Conservation (phyloP, 177 flowering plant genomes). For the Vitis hybrid region DNA sequence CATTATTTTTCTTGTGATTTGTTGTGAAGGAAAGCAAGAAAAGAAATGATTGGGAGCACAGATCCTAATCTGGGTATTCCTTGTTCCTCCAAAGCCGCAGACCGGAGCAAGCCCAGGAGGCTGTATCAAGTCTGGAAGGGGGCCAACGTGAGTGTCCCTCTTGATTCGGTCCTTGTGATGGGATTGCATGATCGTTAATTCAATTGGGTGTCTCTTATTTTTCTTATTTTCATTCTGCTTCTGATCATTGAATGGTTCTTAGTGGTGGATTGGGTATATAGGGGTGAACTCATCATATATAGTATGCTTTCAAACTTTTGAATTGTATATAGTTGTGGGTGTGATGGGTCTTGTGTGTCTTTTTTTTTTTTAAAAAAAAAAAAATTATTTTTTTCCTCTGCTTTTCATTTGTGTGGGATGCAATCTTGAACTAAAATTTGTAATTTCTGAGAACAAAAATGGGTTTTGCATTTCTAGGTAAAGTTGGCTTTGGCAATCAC, state of each 20-base stretch:
- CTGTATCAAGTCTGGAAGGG: conserved; percentile 36
- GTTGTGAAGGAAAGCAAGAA: not conserved
- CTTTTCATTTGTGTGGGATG: not conserved
- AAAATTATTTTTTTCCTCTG: too few relatives aligned
- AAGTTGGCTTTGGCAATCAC: too few relatives aligned
- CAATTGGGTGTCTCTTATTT: too few relatives aligned
- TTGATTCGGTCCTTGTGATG: too few relatives aligned
- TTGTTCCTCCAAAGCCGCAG: not conserved
- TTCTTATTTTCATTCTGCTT: too few relatives aligned
- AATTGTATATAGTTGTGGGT: not conserved
- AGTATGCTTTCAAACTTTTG: too few relatives aligned
- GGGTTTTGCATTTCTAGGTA: not conserved
- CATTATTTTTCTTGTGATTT: too few relatives aligned
- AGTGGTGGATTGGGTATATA: too few relatives aligned
- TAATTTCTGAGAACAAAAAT: not conserved
- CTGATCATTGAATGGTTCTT: too few relatives aligned
- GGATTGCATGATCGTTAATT: too few relatives aligned
- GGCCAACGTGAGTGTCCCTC: conserved; percentile 16
- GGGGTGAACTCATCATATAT: too few relatives aligned
- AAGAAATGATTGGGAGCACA: not conserved
- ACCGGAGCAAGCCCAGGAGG: conserved; percentile 13
- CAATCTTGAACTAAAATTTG: conserved; percentile 2
- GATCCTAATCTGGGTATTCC: not conserved
- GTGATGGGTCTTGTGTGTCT: not conserved
- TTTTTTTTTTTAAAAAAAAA: too few relatives aligned